Evolutionary conservation across 768 basidiomycete species (phyloP).

Genomic region (Tephrocybe sp.): DNA sequence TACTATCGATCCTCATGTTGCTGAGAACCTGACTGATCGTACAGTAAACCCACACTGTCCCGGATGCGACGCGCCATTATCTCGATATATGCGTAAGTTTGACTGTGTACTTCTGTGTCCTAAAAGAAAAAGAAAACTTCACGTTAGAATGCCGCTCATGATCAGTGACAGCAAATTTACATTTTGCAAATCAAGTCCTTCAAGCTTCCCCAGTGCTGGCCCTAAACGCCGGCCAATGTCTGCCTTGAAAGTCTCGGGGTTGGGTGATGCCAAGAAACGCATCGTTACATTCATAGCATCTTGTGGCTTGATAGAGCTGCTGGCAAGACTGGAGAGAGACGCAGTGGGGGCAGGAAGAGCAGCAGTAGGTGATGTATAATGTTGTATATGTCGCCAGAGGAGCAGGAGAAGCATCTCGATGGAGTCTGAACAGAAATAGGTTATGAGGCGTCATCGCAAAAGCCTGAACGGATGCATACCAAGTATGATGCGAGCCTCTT

Average conservation of each 20-base stretch:
- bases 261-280: slow-evolving; percentile 56
- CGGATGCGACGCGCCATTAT: slow-evolving; percentile 73
- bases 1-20: slow-evolving; percentile 4
- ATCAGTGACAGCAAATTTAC: neutral
- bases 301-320: slow-evolving; percentile 17
- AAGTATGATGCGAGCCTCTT: slow-evolving; percentile 54
- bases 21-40: slow-evolving; percentile 4
- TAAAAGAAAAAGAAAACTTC: slow-evolving; percentile 26
- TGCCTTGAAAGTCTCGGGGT: slow-evolving; percentile 55
- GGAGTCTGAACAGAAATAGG: slow-evolving; percentile 42
- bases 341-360: slow-evolving; percentile 13
- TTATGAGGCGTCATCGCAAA: neutral
- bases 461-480: slow-evolving; percentile 35
- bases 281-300: slow-evolving; percentile 41
- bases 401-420: slow-evolving; percentile 80
- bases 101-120: slow-evolving; percentile 50
- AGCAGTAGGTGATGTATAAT: slow-evolving; percentile 45
- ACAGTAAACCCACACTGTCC: slow-evolving; percentile 59
- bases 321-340: slow-evolving; percentile 11
- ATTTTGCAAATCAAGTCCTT: slow-evolving; percentile 50
- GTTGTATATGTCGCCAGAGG: slow-evolving; percentile 77
- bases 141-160: neutral
- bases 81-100: slow-evolving; percentile 70
- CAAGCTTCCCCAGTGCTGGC: slow-evolving; percentile 55
- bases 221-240: slow-evolving; percentile 58